These are phyloP conservation scores for Suhomyces anneliseae DNA, from an alignment of 1,139 yeast species.

Conservation along the genomic window DNA sequence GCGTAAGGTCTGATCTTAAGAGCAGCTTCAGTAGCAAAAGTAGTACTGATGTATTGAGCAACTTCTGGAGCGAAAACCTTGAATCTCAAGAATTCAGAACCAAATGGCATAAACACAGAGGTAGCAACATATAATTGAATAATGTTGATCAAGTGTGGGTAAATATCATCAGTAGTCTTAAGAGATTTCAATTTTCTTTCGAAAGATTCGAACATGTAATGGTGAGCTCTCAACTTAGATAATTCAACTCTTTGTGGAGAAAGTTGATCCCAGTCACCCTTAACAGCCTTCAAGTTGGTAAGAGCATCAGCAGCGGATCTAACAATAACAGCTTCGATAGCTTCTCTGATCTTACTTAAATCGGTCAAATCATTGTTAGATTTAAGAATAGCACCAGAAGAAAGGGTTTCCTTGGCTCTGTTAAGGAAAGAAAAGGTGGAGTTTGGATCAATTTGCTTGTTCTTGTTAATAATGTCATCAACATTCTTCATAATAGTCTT, in stretches of 20 bases:
- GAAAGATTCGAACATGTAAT: conserved; percentile 26
- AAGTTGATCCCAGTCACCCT: conserved; percentile 36
- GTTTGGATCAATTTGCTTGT: conserved; percentile 31
- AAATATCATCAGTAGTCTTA: conserved; percentile 17
- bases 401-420: conserved; percentile 23
- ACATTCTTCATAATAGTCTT: conserved; percentile 66
- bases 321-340: conserved; percentile 29
- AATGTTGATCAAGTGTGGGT: conserved; percentile 22
- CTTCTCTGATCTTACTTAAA: conserved; percentile 15
- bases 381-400: conserved; percentile 7
- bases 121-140: conserved; percentile 24
- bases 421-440: conserved; percentile 47
- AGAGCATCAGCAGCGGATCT: conserved; percentile 24
- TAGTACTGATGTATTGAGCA: conserved; percentile 33
- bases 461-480: conserved; percentile 30
- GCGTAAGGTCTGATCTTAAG: conserved; percentile 45
- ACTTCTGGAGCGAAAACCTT: conserved; percentile 35
- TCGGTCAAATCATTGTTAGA: conserved; percentile 14
- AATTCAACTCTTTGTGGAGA: conserved; percentile 27
- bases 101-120: conserved; percentile 37
- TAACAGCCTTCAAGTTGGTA: conserved; percentile 29
- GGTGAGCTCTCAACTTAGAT: conserved; percentile 27
- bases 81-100: conserved; percentile 43
- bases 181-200: conserved; percentile 16
- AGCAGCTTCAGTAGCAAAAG: conserved; percentile 36